Evolutionary conservation across 768 basidiomycete species (phyloP).

Genomic region (Sarcodon aspratus): DNA sequence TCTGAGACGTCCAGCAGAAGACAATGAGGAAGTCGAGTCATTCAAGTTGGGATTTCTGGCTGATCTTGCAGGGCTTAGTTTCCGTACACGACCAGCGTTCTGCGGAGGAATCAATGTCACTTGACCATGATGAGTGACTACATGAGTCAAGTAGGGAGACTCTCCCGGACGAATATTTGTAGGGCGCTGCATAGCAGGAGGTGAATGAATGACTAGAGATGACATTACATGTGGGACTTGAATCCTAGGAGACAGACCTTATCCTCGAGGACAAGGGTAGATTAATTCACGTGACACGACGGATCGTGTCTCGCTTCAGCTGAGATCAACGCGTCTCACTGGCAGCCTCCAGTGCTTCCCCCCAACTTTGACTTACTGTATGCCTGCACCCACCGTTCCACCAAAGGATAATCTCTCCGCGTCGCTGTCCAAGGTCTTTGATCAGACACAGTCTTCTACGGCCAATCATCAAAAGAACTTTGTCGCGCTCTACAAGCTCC

Average conservation of each 20-base stretch:
- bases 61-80: slow-evolving; percentile 12
- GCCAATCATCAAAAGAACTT: slow-evolving; percentile 89
- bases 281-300: slow-evolving; percentile 2
- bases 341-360: neutral
- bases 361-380: slow-evolving; percentile 8
- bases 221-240: slow-evolving; percentile 2
- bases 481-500: slow-evolving; percentile 72
- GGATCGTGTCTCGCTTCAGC: neutral
- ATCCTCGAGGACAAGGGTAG: neutral
- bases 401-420: slow-evolving; percentile 17
- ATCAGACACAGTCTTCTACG: slow-evolving; percentile 61
- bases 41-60: slow-evolving; percentile 23
- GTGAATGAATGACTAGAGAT: slow-evolving; percentile 2
- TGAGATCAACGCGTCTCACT: slow-evolving; percentile 1
- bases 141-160: slow-evolving; percentile 49
- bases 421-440: slow-evolving; percentile 55
- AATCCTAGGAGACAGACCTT: neutral
- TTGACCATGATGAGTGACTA: slow-evolving; percentile 41
- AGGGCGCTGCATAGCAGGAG: neutral
- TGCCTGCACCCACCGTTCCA: slow-evolving; percentile 16
- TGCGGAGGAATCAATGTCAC: slow-evolving; percentile 38
- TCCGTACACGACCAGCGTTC: slow-evolving; percentile 35
- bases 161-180: slow-evolving; percentile 13
- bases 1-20: slow-evolving; percentile 2
- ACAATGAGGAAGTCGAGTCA: slow-evolving; percentile 17